These are phyloP conservation scores for Zanthoxylum bungeanum DNA, from an alignment of 345 rosid genomes.

Conservation along the genomic window DNA sequence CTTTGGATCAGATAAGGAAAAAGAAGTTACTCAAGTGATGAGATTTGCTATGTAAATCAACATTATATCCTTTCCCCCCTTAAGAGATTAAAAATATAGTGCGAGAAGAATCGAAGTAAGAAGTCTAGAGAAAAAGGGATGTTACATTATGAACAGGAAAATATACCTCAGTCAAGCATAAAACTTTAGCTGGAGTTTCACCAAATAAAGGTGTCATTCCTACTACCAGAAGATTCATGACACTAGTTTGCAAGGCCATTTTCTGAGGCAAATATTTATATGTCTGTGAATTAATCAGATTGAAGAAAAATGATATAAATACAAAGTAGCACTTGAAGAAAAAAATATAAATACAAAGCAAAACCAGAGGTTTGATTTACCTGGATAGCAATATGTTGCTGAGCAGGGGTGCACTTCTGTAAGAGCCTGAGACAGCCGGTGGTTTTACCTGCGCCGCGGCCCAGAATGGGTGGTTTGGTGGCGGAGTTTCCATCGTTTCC, in stretches of 20 bases:
- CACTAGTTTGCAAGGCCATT: conserved; percentile 30
- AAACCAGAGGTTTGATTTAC: background rate
- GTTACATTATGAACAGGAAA: background rate
- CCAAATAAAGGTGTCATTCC: conserved; percentile 2
- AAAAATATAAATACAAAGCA: background rate
- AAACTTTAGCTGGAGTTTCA: conserved; percentile 22
- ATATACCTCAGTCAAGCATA: conserved; percentile 31
- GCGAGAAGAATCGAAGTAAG: background rate
- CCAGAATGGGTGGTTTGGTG: no score
- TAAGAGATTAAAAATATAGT: no score
- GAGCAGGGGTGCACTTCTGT: no score
- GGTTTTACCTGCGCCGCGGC: no score
- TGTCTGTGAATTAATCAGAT: background rate
- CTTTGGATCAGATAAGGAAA: background rate
- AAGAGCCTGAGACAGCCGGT: no score
- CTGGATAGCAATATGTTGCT: conserved; percentile 34
- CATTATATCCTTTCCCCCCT: conserved; percentile 1
- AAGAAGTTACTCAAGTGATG: background rate
- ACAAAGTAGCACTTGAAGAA: background rate
- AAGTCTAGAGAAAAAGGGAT: background rate
- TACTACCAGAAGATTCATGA: conserved; percentile 21
- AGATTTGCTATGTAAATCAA: background rate
- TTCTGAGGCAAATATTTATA: conserved; percentile 11
- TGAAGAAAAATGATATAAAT: background rate
- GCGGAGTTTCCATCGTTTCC: no score